Conservation (phyloP, 1,284 basidiomycete species). For the Boletus mariae region DNA sequence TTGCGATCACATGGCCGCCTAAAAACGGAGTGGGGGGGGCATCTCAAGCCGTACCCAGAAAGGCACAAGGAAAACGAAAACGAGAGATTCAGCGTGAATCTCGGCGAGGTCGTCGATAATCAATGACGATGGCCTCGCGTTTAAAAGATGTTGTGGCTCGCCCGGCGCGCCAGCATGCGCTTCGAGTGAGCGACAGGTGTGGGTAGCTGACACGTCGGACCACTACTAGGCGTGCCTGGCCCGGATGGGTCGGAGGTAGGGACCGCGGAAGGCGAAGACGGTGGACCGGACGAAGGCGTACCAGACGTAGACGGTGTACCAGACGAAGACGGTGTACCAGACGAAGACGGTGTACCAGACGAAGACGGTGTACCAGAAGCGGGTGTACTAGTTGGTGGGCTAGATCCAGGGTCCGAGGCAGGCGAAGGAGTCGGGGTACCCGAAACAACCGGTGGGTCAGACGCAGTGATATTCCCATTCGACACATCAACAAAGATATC, state of each 20-base stretch:
- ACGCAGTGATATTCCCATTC: neutral
- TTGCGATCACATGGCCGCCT: neutral
- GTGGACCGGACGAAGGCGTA: too few relatives aligned
- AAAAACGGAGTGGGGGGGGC: neutral
- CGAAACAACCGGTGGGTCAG: neutral
- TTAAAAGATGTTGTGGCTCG: neutral
- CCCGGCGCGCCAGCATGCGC: slow-evolving; percentile 1
- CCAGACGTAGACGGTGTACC: too few relatives aligned
- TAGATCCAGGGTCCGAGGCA: neutral
- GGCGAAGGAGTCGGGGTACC: neutral
- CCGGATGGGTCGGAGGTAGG: too few relatives aligned
- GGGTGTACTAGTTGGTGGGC: neutral
- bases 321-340: neutral
- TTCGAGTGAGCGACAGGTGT: neutral
- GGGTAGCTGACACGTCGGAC: neutral
- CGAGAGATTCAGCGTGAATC: neutral
- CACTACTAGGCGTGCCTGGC: neutral
- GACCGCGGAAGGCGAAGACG: too few relatives aligned
- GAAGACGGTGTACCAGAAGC: too few relatives aligned
- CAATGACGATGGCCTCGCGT: too few relatives aligned
- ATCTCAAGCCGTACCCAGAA: neutral
- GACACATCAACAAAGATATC: slow-evolving; percentile 9
- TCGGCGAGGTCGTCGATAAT: neutral
- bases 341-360: too few relatives aligned
- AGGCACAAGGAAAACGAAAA: neutral